Evolutionary conservation across 1,284 basidiomycete species (phyloP).

Genomic region (Rhodotorula sp.): DNA sequence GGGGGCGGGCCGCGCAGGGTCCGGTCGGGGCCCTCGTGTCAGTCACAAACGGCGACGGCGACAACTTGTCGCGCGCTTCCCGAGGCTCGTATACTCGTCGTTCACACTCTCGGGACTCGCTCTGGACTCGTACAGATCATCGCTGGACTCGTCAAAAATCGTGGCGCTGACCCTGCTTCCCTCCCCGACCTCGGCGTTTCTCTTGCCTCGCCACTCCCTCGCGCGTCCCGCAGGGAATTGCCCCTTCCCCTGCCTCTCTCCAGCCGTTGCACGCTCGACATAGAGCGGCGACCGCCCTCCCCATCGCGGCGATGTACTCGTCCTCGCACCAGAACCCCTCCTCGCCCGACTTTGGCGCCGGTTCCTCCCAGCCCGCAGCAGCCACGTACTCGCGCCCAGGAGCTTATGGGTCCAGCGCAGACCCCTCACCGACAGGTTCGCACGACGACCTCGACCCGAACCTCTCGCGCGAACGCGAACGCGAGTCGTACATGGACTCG

Average conservation of each 20-base stretch:
- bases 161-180: too few relatives aligned
- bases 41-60: neutral
- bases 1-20: too few relatives aligned
- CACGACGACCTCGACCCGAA: slow-evolving; percentile 32
- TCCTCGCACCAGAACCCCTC: slow-evolving; percentile 11
- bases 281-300: neutral
- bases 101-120: neutral
- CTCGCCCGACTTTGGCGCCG: slow-evolving; percentile 18
- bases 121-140: neutral
- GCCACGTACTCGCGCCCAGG: slow-evolving; percentile 9
- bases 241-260: neutral
- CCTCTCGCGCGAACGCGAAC: slow-evolving; percentile 16
- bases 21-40: neutral
- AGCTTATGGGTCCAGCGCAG: slow-evolving; percentile 11
- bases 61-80: too few relatives aligned
- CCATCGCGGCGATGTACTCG: slow-evolving; percentile 20
- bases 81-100: neutral
- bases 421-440: slow-evolving; percentile 20
- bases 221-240: neutral
- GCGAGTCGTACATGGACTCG: slow-evolving; percentile 39
- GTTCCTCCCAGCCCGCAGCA: neutral
- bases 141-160: too few relatives aligned
- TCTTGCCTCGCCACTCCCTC: neutral
- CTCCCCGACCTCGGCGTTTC: too few relatives aligned
- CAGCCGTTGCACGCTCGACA: neutral